Evolutionary conservation across 106 monocot species (phyloP).

Genomic region (Triglochin maritima): DNA sequence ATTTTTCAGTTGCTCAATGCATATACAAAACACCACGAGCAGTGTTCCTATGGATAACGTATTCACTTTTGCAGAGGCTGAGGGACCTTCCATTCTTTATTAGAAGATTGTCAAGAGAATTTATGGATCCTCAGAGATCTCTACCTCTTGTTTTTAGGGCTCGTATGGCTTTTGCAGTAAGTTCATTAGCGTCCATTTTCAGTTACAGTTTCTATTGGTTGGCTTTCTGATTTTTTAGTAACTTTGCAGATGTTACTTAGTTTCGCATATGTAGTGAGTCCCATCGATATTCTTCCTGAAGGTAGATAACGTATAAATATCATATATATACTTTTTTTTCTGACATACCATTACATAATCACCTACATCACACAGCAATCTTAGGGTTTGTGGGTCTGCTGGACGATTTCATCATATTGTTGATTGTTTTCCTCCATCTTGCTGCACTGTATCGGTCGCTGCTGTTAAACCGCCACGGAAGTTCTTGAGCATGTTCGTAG

Average conservation of each 20-base stretch:
- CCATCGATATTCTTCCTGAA: constrained; percentile 87
- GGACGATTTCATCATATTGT: constrained; percentile 71
- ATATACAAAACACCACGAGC: too few species aligned
- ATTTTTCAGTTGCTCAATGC: too few species aligned
- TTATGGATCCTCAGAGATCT: constrained; percentile 89
- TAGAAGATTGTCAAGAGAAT: constrained; percentile 59
- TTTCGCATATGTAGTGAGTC: constrained; percentile 71
- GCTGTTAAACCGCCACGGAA: constrained; percentile 74
- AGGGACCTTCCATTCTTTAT: constrained; percentile 78
- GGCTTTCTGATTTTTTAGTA: not conserved
- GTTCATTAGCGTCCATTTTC: constrained; percentile 6
- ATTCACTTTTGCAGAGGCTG: constrained; percentile 38
- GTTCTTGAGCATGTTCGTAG: constrained; percentile 15
- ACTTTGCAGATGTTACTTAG: constrained; percentile 49
- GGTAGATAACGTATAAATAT: constrained; percentile 15
- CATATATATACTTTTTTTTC: not conserved
- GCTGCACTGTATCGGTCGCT: constrained; percentile 76
- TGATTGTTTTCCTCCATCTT: constrained; percentile 85
- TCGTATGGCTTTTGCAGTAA: constrained; percentile 67
- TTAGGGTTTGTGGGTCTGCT: constrained; percentile 61
- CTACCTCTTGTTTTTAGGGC: constrained; percentile 81
- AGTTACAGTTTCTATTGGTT: not conserved
- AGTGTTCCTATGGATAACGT: not conserved
- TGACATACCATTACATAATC: not conserved
- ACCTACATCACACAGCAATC: constrained; percentile 31